A percentile compares a stretch with the other conserved stretches of the same genome.
Conservation (phyloP, 2,329 filamentous ascomycete genomes). For the Botryotinia calthae region DNA sequence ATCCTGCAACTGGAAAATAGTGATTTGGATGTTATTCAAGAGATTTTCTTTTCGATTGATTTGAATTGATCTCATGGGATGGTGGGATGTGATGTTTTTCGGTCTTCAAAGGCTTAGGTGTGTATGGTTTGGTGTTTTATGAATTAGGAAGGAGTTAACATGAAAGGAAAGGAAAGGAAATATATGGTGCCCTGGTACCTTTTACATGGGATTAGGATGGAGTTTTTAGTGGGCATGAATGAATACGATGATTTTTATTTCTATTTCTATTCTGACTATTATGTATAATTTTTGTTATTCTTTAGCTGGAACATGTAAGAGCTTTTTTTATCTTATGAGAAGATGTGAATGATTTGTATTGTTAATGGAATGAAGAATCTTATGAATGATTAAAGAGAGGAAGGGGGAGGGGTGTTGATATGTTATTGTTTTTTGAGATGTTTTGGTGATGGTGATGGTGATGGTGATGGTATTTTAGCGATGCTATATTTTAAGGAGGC, state of each 20-base stretch:
- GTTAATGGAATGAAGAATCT: not conserved
- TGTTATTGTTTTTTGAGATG: too few species aligned
- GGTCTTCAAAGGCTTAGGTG: not conserved
- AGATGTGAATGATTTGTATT: not conserved
- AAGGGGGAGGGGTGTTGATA: too few species aligned
- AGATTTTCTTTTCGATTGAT: not conserved
- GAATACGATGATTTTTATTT: not conserved
- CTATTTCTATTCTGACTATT: not conserved
- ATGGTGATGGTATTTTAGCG: too few species aligned
- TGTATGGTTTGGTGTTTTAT: not conserved
- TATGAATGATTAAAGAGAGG: not conserved
- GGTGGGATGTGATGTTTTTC: not conserved
- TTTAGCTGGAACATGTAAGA: not conserved
- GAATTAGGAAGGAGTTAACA: not conserved
- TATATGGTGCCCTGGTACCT: not conserved
- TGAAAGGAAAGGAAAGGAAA: not conserved
- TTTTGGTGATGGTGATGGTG: too few species aligned
- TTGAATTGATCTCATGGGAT: not conserved
- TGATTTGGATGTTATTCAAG: not conserved
- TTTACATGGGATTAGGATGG: not conserved
- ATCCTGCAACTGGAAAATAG: not conserved
- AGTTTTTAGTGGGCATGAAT: not conserved
- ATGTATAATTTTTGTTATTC: not conserved
- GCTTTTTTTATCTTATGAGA: not conserved
- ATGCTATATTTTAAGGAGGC: too few species aligned